Base-by-base conservation (phyloP, 2,329 filamentous ascomycete species). In the Iodosphaeria phyllophila region DNA sequence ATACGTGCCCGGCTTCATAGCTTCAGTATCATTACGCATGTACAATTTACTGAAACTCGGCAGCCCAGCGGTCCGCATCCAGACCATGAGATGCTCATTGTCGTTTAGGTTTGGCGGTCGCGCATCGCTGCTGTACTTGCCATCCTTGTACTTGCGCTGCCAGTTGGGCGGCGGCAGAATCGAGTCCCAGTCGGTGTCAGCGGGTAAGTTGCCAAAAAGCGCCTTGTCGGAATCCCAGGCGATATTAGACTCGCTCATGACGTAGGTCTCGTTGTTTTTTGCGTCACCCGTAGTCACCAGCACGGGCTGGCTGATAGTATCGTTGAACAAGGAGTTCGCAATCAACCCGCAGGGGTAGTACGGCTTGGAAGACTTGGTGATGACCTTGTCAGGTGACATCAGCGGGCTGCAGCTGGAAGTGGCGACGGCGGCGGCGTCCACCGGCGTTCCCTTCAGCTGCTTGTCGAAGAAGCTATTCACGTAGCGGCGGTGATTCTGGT, bases 401-500 rank as follows among this genome's bases (percentile, higher is more conserved):
- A 93, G 60, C 1, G 86, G 84, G 18, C 74, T 68, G 50, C 84
- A 93, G 30, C 74, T 64, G 19, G 80, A 75, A 16, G 52, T 52
- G 16, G 61, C 51, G 36, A 95, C 77, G 2, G 65, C 62, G 18
- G 37, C 38, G 29, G 61, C 64, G 16, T 58, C 56, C 11, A 77
- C 63, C 8, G 60, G 61, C 5, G 70, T 57, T 22, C 84, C 89
- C 35, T 74, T 54, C 26, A 98, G 60, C 50, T 98, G 89, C 26
- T 78, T 61, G 29, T 74, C 64, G 42, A 84, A 76, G 41, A 92
- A 76, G 2, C 80, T 92, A 44, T 82, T 78, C 31, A 93, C 89
- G 39, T 98, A 98, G 49, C 86, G 74, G 35, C 89, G 76, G 47
- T 98, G 89, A 47, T 98, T 98, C 52, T 98, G 89, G 57, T 95